Conservation (phyloP, 768 basidiomycete species). For the Boletus vinaceobasis region DNA sequence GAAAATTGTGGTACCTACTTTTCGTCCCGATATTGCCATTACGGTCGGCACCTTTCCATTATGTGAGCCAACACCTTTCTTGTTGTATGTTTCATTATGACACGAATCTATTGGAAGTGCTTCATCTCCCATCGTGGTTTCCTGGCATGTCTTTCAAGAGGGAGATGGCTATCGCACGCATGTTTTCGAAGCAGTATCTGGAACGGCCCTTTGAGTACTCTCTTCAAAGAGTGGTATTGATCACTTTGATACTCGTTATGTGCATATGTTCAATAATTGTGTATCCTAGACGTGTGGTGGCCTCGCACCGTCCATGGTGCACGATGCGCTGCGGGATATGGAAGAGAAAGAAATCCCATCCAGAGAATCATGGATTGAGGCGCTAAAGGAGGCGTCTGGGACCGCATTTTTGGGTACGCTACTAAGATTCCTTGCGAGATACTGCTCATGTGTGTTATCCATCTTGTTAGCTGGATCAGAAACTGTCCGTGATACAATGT, state of each 20-base stretch:
- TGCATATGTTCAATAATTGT: neutral
- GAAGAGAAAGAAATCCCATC: neutral
- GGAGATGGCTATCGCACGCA: neutral
- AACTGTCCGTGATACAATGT: neutral
- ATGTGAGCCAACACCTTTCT: constrained; percentile 1
- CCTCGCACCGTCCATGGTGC: constrained; percentile 1
- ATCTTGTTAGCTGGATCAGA: neutral
- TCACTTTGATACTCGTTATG: too few species aligned
- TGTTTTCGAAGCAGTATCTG: neutral
- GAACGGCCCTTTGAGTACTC: constrained; percentile 1
- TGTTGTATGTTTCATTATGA: neutral
- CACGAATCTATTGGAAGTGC: neutral
- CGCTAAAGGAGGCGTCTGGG: constrained; percentile 6
- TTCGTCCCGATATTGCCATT: neutral
- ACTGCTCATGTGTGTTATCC: neutral
- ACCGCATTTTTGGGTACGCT: constrained; percentile 8
- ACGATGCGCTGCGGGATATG: constrained; percentile 1
- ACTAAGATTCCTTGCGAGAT: neutral
- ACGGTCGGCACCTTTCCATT: neutral
- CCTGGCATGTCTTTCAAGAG: constrained; percentile 15
- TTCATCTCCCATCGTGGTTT: constrained; percentile 10
- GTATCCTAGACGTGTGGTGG: neutral
- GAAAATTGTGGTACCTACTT: neutral
- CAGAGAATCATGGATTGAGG: constrained; percentile 1
- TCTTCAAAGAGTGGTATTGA: constrained; percentile 3